phyloP scores from a whole-genome alignment of 2,329 filamentous ascomycete species.

The Fusarium cyanostomum region DNA sequence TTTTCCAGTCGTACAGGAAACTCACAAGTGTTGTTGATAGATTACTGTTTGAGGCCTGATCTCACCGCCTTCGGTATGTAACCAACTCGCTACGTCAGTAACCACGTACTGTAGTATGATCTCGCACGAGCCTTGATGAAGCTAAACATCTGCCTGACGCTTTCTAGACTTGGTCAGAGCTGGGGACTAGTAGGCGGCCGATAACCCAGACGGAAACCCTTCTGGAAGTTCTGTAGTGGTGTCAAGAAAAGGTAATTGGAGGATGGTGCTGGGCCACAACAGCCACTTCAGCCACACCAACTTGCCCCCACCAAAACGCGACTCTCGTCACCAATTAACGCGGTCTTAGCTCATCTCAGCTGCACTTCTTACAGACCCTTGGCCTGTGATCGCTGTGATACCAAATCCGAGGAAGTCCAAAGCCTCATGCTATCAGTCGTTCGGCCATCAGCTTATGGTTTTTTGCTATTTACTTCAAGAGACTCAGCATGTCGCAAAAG shows the following conservation, averaged over 20 bases:
- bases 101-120: neutral
- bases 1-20: conserved; percentile 34
- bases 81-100: conserved; percentile 32
- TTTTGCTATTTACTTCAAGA: neutral
- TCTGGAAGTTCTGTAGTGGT: conserved; percentile 23
- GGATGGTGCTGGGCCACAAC: too few species aligned
- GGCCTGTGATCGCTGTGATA: conserved; percentile 1
- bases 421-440: neutral
- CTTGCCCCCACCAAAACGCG: conserved; percentile 17
- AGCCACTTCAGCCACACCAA: conserved; percentile 22
- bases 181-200: conserved; percentile 15
- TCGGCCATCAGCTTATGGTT: neutral
- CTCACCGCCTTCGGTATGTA: conserved; percentile 29
- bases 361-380: conserved; percentile 16
- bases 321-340: conserved; percentile 24
- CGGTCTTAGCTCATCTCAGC: conserved; percentile 12
- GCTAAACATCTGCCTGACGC: neutral
- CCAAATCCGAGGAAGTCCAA: neutral
- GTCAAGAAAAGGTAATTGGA: conserved; percentile 2
- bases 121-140: neutral
- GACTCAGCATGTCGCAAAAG: conserved; percentile 37
- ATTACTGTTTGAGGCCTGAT: conserved; percentile 22
- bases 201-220: conserved; percentile 8
- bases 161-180: conserved; percentile 29
- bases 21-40: conserved; percentile 24